Conservation (phyloP, 2,329 filamentous ascomycete species). For the Aureobasidium sp. region DNA sequence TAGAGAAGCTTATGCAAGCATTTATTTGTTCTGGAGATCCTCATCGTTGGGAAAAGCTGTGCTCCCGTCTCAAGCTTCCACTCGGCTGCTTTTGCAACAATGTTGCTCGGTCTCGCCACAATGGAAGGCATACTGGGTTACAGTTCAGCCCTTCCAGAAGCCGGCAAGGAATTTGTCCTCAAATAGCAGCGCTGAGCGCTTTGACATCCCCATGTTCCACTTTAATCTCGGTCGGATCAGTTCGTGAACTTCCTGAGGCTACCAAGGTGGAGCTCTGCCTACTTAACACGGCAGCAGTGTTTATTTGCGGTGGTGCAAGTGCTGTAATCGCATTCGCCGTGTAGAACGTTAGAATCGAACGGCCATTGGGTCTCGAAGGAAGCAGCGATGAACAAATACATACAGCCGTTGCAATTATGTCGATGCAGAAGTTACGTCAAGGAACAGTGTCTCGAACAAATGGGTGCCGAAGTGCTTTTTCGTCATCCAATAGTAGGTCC, state of each 20-base stretch:
- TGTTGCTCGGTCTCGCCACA: neutral
- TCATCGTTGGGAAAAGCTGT: neutral
- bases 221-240: conserved; percentile 14
- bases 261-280: conserved; percentile 10
- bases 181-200: conserved; percentile 2
- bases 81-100: neutral
- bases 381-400: neutral
- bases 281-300: conserved; percentile 2
- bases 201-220: conserved; percentile 15
- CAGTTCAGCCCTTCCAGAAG: conserved; percentile 13
- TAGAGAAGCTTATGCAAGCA: neutral
- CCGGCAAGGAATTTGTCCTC: neutral
- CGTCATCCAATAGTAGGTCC: conserved; percentile 5
- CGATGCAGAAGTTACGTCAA: conserved; percentile 8
- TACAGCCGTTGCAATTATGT: conserved; percentile 6
- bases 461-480: conserved; percentile 8
- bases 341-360: neutral
- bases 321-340: neutral
- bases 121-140: neutral
- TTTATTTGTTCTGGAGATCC: neutral
- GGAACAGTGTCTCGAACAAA: conserved; percentile 7
- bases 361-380: neutral
- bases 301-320: conserved; percentile 4
- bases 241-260: conserved; percentile 11
- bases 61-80: neutral